Evolutionary conservation across 2,329 filamentous ascomycete genomes (phyloP), one percentile per base, ranked within the genome.

Genomic region (Ceratocystis eucalypticola): DNA sequence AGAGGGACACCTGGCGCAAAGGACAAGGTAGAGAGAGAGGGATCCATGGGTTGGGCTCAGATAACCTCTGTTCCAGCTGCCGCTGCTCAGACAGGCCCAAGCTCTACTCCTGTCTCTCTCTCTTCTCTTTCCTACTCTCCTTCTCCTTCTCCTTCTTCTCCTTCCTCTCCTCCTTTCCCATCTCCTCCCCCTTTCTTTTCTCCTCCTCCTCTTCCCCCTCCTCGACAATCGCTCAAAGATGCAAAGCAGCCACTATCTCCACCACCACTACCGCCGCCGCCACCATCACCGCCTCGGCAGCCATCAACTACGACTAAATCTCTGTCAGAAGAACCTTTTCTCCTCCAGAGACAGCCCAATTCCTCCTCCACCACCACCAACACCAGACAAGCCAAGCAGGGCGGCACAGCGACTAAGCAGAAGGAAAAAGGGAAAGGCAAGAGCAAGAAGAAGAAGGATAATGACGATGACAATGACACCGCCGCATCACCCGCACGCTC

Each of bases 351-450:
- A 7, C 63, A 41, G 10, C 44, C 15, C 15, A 64, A n/a, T 45
- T 48, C 45, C 62, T 8, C 17, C 30, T n/a, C 22, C 48, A 17
- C 30, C 46, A 44, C 1, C 37, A 17, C 48, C 5, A 20, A 17
- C 25, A 15, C 30, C 33, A 57, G 53, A 25, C 53, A n/a, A 37
- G 15, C 28, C n/a, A 33, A 59, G 28, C 17, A 17, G 57, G 45
- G 15, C 41, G 25, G 10, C 57, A 22, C 64, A 22, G 45, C 30
- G 33, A n/a, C 41, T n/a, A 61, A 66, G 57, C 30, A 66, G 55
- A 61, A 33, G 44, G 55, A 20, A 28, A 66, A 66, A 50, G 64
- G 55, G 33, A 66, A 61, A 22, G 64, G 46, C 41, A 59, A 57
- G 17, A n/a, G 28, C 64, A 65, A 59, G 55, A 20, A 17, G 20